Evolutionary conservation across 164 flowering plant genomes (phyloP).

Genomic region (Berberis vulgaris): DNA sequence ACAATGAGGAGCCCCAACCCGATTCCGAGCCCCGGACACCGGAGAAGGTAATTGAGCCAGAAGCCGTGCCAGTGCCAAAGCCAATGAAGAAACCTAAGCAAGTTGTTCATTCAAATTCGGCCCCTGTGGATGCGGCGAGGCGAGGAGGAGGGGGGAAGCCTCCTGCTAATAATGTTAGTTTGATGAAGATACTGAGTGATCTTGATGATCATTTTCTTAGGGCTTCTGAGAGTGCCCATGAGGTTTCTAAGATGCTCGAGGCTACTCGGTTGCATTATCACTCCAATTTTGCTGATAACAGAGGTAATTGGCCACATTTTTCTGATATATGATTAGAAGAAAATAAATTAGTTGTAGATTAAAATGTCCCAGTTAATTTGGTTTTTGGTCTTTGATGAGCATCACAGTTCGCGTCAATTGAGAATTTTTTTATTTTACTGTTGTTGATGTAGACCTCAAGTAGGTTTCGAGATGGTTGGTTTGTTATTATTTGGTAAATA

Average conservation of each 20-base stretch:
- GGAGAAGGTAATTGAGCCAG: constrained; percentile 32
- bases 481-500: too few relatives aligned
- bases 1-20: not conserved
- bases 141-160: constrained; percentile 16
- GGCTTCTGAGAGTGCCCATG: constrained; percentile 75
- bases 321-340: not conserved
- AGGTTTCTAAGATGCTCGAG: constrained; percentile 87
- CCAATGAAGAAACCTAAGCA: constrained; percentile 19
- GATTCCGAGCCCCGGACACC: constrained; percentile 25
- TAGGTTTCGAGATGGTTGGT: too few relatives aligned
- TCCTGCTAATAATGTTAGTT: constrained; percentile 22
- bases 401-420: too few relatives aligned
- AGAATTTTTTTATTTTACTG: too few relatives aligned
- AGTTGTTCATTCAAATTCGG: constrained; percentile 43
- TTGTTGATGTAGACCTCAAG: too few relatives aligned
- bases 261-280: constrained; percentile 85
- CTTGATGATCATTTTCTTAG: constrained; percentile 78
- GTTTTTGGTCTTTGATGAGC: too few relatives aligned
- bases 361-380: too few relatives aligned
- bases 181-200: constrained; percentile 41
- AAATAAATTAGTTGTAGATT: too few relatives aligned
- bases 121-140: constrained; percentile 27
- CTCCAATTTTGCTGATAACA: constrained; percentile 81
- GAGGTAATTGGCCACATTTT: constrained; percentile 30
- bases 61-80: constrained; percentile 4